These are phyloP conservation scores for Cydonia oblonga DNA, from an alignment of 331 rosid species.

Conservation along the genomic window DNA sequence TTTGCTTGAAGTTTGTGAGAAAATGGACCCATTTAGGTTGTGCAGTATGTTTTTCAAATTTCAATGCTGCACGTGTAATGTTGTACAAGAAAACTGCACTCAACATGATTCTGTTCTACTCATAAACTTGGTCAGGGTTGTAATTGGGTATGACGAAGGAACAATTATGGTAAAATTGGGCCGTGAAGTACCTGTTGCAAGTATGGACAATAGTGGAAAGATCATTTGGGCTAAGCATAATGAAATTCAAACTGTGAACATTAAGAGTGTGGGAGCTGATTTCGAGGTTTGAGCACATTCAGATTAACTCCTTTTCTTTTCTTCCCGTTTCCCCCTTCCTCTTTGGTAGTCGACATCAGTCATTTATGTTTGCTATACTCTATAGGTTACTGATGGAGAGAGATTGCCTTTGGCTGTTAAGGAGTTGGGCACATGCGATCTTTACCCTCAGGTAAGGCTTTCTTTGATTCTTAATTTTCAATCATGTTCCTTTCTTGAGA, in stretches of 20 bases:
- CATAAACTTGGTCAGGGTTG: conserved; percentile 44
- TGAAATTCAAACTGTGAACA: conserved; percentile 37
- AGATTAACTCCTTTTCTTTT: background rate
- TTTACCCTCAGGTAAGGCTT: conserved; percentile 81
- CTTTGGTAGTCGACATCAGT: background rate
- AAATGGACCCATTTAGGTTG: background rate
- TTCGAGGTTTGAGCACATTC: conserved; percentile 52
- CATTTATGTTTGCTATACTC: conserved; percentile 12
- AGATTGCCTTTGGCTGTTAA: conserved; percentile 87
- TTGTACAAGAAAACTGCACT: background rate
- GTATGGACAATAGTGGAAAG: conserved; percentile 98
- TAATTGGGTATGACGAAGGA: conserved; percentile 98
- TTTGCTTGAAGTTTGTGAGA: background rate
- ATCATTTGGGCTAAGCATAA: background rate
- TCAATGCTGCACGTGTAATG: background rate
- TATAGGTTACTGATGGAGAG: conserved; percentile 91
- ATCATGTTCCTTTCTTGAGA: background rate
- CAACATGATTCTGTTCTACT: background rate
- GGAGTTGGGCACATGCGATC: conserved; percentile 98
- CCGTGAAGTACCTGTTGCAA: conserved; percentile 95
- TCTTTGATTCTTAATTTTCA: background rate
- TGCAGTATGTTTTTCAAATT: background rate
- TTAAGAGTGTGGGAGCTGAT: conserved; percentile 91
- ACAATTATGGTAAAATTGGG: conserved; percentile 99
- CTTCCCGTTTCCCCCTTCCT: background rate